A percentile compares a stretch with the other conserved stretches of the same genome.
Evolutionary conservation across 2,329 filamentous ascomycete genomes (phyloP).

Genomic region (Venturia nashicola): DNA sequence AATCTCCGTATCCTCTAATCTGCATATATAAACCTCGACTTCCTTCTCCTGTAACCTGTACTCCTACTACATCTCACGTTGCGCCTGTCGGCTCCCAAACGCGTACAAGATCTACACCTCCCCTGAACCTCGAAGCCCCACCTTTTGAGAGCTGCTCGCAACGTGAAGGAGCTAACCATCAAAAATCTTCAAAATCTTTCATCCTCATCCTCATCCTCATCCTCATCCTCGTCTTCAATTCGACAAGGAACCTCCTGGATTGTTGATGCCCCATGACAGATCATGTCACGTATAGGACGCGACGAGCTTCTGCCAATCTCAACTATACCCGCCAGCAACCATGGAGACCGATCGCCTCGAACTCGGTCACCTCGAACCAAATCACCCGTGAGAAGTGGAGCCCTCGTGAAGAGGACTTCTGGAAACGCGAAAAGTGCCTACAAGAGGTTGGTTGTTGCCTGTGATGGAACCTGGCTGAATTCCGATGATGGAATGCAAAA

Average conservation of each 20-base stretch:
- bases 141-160: background rate
- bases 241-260: background rate
- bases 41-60: no score
- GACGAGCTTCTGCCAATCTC: background rate
- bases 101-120: background rate
- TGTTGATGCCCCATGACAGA: background rate
- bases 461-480: constrained; percentile 34
- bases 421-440: background rate
- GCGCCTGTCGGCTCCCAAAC: background rate
- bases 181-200: background rate
- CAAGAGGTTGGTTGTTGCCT: background rate
- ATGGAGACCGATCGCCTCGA: background rate
- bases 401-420: background rate
- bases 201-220: no score
- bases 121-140: background rate
- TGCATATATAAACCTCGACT: no score
- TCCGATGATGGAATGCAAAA: constrained; percentile 34
- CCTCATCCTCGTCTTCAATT: no score
- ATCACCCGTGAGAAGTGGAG: background rate
- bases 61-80: background rate
- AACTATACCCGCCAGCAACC: background rate
- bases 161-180: background rate
- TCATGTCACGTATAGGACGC: background rate
- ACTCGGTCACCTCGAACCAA: background rate
- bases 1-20: background rate